These are phyloP conservation scores for Rachicladosporium sp. DNA, from an alignment of 2,329 filamentous ascomycete genomes.

Conservation along the genomic window DNA sequence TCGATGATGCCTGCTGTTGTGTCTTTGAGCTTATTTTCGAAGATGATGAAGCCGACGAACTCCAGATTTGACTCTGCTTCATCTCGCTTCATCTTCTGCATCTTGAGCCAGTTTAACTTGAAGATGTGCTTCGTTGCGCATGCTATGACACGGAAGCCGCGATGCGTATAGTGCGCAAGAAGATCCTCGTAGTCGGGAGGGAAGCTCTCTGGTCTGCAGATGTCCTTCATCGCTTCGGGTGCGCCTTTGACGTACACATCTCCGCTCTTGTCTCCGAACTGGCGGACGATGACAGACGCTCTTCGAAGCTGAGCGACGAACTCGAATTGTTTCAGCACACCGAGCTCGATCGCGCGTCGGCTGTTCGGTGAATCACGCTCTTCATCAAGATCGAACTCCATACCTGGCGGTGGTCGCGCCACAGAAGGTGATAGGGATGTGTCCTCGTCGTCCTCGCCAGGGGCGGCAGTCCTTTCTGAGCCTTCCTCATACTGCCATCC, in stretches of 20 bases:
- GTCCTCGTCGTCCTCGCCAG: conserved; percentile 59
- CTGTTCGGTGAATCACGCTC: conserved; percentile 28
- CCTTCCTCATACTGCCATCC: conserved; percentile 88
- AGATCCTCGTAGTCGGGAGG: conserved; percentile 83
- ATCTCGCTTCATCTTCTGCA: conserved; percentile 80
- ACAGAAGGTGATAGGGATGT: conserved; percentile 73
- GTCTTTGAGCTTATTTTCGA: conserved; percentile 95
- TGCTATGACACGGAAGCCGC: conserved; percentile 91
- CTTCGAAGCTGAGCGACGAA: conserved; percentile 87
- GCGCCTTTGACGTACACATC: conserved; percentile 93
- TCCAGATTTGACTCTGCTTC: conserved; percentile 75
- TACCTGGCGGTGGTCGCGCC: conserved; percentile 60
- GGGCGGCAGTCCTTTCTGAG: conserved; percentile 45
- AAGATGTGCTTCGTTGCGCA: conserved; percentile 81
- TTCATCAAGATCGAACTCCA: conserved; percentile 46
- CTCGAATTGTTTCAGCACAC: conserved; percentile 83
- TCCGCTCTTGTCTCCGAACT: conserved; percentile 72
- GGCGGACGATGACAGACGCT: conserved; percentile 82
- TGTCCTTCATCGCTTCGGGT: conserved; percentile 90
- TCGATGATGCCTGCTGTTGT: conserved; percentile 69
- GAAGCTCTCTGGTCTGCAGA: conserved; percentile 74
- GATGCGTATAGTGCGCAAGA: conserved; percentile 81
- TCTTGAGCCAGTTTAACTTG: conserved; percentile 84
- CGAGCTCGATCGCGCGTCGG: conserved; percentile 60
- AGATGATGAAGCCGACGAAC: conserved; percentile 93